Evolutionary conservation across 495 filamentous ascomycete genomes (phyloP), one percentile per base, ranked within the genome.

Genomic region (Jackrogersella multiformis): DNA sequence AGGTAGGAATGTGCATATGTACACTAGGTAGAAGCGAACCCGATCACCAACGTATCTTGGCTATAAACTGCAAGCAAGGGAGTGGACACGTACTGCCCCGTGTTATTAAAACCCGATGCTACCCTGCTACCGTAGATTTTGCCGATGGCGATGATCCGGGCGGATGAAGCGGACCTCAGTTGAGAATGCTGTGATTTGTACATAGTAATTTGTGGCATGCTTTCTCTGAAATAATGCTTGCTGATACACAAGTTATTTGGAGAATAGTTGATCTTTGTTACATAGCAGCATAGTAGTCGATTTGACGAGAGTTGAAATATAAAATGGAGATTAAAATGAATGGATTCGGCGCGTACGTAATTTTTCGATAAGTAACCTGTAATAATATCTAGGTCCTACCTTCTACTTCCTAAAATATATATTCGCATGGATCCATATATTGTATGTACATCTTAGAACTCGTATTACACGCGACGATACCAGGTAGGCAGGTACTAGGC

Each of bases 91-190:
- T 41, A 39, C 18, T 36, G 42, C 42, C 13, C 30, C 51, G 53
- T 18, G 30, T 41, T 52, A 52, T 49, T 55, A 18, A 16, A 39
- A 46, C 42, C 55, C 55, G 66, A 69, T 64, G 35, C 13, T 56
- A 69, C 60, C 39, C 64, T 49, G 9, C 23, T 54, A 44, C 9
- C 23, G n/a, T 26, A 26, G n/a, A 26, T n/a, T 46, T 55, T 59
- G 41, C 60, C 60, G 66, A 51, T 26, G 46, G 26, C 20, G 66
- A 16, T 69, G 49, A 68, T 53, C 64, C 57, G 57, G 64, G 52
- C 64, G 45, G 45, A 49, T 53, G 51, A 51, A 26, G 51, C 64
- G 57, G 52, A 57, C n/a, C n/a, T n/a, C n/a, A n/a, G 42, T 38
- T 44, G 52, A 36, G 26, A 48, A 49, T 18, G 52, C 13, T 39